phyloP scores from a whole-genome alignment of 1,284 basidiomycete species.

The Vanrija pseudolonga region DNA sequence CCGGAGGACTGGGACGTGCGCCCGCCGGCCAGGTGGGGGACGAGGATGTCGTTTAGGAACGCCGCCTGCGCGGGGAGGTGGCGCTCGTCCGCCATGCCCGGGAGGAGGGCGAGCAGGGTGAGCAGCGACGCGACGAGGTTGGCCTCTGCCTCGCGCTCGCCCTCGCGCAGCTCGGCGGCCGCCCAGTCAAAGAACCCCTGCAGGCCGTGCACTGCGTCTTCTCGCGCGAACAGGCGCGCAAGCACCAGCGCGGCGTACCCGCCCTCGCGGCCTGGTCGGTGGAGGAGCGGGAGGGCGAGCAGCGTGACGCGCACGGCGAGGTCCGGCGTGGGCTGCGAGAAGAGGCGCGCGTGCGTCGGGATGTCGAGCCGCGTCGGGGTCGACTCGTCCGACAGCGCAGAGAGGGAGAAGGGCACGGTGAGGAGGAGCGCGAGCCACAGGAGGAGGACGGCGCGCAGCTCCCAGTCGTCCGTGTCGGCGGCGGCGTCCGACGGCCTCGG shows the following conservation, averaged over 20 bases:
- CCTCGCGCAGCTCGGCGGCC: slow-evolving; percentile 28
- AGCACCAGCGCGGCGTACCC: slow-evolving; percentile 44
- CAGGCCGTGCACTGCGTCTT: slow-evolving; percentile 36
- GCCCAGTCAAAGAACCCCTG: slow-evolving; percentile 39
- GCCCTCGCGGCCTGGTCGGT: slow-evolving; percentile 45
- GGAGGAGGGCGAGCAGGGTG: slow-evolving; percentile 38
- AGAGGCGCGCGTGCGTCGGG: slow-evolving; percentile 66
- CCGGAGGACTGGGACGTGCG: slow-evolving; percentile 38
- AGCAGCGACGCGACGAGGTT: slow-evolving; percentile 35
- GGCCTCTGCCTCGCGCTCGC: slow-evolving; percentile 36
- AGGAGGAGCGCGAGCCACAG: slow-evolving; percentile 92
- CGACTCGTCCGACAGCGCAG: slow-evolving; percentile 58
- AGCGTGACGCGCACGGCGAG: slow-evolving; percentile 56
- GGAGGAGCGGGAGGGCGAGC: slow-evolving; percentile 35
- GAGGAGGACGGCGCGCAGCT: slow-evolving; percentile 75
- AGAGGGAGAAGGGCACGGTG: slow-evolving; percentile 88
- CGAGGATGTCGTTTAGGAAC: slow-evolving; percentile 29
- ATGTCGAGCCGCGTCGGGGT: slow-evolving; percentile 55
- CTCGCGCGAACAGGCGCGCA: slow-evolving; percentile 43
- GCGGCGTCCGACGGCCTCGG: slow-evolving; percentile 38
- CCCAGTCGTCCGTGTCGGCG: slow-evolving; percentile 62
- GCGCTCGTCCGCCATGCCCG: slow-evolving; percentile 27
- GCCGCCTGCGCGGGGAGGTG: slow-evolving; percentile 33
- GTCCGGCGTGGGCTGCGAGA: slow-evolving; percentile 59
- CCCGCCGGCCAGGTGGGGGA: slow-evolving; percentile 39